phyloP scores from a whole-genome alignment of 345 rosid species.

The Gossypium herbaceum region DNA sequence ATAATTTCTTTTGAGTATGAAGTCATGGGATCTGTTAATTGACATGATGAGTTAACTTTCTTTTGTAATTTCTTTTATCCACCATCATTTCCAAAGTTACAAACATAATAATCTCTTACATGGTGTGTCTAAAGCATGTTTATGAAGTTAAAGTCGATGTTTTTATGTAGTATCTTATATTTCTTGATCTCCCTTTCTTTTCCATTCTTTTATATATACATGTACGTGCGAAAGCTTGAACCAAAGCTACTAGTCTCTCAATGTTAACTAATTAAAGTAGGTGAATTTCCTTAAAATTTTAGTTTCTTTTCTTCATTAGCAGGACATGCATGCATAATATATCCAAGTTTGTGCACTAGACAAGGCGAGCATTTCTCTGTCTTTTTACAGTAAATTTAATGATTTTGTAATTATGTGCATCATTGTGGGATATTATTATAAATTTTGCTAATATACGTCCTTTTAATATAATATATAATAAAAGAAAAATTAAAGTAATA shows the following conservation, averaged over 20 bases:
- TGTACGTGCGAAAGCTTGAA: not conserved
- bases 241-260: not conserved
- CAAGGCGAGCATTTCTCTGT: not conserved
- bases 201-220: not conserved
- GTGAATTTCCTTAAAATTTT: no score
- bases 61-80: not conserved
- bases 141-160: not conserved
- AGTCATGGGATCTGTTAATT: constrained; percentile 20
- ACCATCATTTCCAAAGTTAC: not conserved
- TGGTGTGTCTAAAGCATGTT: not conserved
- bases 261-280: not conserved
- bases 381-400: not conserved
- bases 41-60: constrained; percentile 8
- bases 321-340: not conserved
- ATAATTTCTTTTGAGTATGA: constrained; percentile 19
- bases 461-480: no score
- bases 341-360: not conserved
- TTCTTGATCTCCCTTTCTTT: not conserved
- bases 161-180: not conserved
- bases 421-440: no score
- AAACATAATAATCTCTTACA: not conserved
- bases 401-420: not conserved
- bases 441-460: no score
- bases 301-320: not conserved
- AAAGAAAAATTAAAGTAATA: no score